phyloP scores from a whole-genome alignment of 1,139 yeast species.

The Debaryomyces coudertii region DNA sequence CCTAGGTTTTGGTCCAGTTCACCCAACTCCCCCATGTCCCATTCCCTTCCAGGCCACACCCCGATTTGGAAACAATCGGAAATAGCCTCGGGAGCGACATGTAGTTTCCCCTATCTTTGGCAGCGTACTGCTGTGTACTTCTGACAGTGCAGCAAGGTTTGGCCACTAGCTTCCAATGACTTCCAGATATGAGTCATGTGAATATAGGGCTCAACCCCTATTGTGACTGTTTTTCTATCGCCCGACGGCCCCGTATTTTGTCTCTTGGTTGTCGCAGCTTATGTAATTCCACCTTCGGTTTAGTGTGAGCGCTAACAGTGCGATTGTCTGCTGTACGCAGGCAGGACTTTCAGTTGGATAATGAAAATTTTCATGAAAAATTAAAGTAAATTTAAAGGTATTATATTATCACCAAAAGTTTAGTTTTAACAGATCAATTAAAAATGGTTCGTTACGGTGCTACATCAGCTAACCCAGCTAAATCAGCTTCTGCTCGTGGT shows the following conservation, averaged over 20 bases:
- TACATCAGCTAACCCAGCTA: constrained; percentile 98
- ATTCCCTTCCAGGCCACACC: no score
- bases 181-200: not conserved
- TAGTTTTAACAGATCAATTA: constrained; percentile 12
- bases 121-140: no score
- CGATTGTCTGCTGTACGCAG: constrained; percentile 7
- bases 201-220: not conserved
- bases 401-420: constrained; percentile 12
- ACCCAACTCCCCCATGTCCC: no score
- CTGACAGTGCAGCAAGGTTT: no score
- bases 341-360: not conserved
- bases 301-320: not conserved
- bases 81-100: no score
- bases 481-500: constrained; percentile 99
- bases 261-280: not conserved
- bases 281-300: not conserved
- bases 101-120: no score
- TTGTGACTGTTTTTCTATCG: not conserved
- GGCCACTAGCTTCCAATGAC: not conserved
- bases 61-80: no score
- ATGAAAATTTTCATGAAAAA: constrained; percentile 10
- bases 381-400: constrained; percentile 3
- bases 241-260: not conserved
- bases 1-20: no score
- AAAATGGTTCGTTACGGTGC: constrained; percentile 89